Percentiles rank a stretch among this genome's conserved stretches.
Conservation (phyloP, 257 asterid genomes). For the Salvia hispanica region DNA sequence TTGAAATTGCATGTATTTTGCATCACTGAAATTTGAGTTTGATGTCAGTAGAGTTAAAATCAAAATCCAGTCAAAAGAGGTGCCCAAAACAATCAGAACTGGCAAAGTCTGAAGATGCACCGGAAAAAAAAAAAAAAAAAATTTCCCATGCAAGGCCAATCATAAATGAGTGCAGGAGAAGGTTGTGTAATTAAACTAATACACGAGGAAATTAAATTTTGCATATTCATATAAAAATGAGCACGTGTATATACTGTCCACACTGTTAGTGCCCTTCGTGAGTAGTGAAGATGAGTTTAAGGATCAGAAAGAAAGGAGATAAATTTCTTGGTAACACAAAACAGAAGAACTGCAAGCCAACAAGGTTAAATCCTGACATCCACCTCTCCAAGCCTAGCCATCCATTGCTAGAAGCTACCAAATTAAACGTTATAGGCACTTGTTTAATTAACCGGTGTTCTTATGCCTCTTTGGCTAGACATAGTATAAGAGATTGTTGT, state of each 20-base stretch:
- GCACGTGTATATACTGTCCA: neutral
- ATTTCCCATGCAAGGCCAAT: too few relatives aligned
- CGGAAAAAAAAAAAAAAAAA: neutral
- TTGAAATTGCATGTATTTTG: constrained; percentile 87
- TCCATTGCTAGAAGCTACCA: neutral
- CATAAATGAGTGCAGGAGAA: neutral
- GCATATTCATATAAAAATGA: neutral
- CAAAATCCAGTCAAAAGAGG: constrained; percentile 24
- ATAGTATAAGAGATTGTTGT: neutral
- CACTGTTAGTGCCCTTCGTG: neutral
- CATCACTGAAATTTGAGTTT: constrained; percentile 59
- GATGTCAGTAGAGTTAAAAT: constrained; percentile 28
- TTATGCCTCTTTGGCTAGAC: neutral
- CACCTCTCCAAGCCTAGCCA: neutral
- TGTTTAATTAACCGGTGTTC: neutral
- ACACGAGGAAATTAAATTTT: neutral
- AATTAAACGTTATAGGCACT: neutral
- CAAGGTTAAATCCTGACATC: neutral
- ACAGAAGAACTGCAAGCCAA: neutral
- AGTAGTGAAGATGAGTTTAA: neutral
- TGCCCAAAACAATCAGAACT: neutral
- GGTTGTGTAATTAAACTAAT: neutral
- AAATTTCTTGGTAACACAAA: neutral
- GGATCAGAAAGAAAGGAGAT: neutral
- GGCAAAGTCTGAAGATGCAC: constrained; percentile 14